Percentiles rank a stretch among this genome's conserved stretches.
Evolutionary conservation across 208 protist genomes (phyloP).

Genomic region (Wallacemonas sp.): DNA sequence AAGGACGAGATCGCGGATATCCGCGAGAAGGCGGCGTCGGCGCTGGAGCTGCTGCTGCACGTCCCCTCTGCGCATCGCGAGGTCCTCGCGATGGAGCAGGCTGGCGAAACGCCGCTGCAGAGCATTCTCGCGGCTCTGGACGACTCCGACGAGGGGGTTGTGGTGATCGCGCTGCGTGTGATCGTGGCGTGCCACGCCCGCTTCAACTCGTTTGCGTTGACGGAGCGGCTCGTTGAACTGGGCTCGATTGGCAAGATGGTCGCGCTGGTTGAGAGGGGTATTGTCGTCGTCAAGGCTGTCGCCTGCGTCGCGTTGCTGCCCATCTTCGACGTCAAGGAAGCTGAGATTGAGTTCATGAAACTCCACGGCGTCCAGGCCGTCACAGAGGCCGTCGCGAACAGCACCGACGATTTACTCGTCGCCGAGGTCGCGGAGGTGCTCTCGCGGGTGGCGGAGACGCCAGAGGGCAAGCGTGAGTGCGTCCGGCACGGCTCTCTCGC

Average conservation of each 20-base stretch:
- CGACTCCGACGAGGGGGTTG: constrained; percentile 54
- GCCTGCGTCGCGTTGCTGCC: constrained; percentile 54
- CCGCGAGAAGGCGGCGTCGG: constrained; percentile 57
- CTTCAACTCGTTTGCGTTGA: constrained; percentile 66
- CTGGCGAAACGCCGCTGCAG: constrained; percentile 18
- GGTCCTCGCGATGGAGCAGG: constrained; percentile 41
- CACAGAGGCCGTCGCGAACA: constrained; percentile 34
- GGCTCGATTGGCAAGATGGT: constrained; percentile 45
- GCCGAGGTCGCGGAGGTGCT: constrained; percentile 74
- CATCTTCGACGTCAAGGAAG: constrained; percentile 78
- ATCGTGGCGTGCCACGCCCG: constrained; percentile 57
- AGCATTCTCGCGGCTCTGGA: constrained; percentile 41
- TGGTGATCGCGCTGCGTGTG: constrained; percentile 61
- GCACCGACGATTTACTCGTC: constrained; percentile 44
- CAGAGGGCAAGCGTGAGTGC: constrained; percentile 58
- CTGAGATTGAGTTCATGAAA: constrained; percentile 55
- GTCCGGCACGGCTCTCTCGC: constrained; percentile 42
- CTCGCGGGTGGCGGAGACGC: constrained; percentile 46
- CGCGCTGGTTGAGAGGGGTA: constrained; percentile 31
- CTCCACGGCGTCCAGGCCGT: constrained; percentile 38
- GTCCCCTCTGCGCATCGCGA: constrained; percentile 48
- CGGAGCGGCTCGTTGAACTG: constrained; percentile 39
- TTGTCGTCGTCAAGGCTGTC: constrained; percentile 44
- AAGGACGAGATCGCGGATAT: constrained; percentile 63
- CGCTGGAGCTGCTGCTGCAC: constrained; percentile 61